Conservation (phyloP, 192 early-diverging fungal species). For the Diversispora epigaea region DNA sequence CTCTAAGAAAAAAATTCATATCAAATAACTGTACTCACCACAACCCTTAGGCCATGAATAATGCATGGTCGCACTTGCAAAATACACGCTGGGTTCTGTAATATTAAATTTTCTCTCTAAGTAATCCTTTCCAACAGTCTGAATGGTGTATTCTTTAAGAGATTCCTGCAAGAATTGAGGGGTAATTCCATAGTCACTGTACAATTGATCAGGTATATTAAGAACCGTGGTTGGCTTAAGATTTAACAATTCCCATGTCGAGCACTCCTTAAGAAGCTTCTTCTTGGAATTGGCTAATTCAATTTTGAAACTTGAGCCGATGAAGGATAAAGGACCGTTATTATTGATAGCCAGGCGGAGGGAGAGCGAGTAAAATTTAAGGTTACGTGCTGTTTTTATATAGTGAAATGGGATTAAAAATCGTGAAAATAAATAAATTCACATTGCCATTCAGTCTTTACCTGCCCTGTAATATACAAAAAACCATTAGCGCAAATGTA, state of each 20-base stretch:
- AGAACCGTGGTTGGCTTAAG: not conserved
- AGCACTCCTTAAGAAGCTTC: not conserved
- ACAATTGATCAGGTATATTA: not conserved
- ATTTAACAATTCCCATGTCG: not conserved
- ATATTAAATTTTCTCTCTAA: not conserved
- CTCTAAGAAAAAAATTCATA: not conserved
- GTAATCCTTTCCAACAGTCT: slow-evolving; percentile 4
- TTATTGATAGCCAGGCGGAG: not conserved
- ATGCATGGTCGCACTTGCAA: slow-evolving; percentile 1
- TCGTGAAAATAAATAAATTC: too few relatives aligned
- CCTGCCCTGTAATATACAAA: not conserved
- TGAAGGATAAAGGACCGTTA: slow-evolving; percentile 3
- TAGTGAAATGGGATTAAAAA: too few relatives aligned
- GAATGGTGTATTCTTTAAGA: not conserved
- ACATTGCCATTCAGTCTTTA: not conserved
- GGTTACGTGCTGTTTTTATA: slow-evolving; percentile 7
- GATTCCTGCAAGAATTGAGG: not conserved
- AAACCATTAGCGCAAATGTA: not conserved
- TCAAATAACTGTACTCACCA: not conserved
- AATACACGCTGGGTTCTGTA: not conserved
- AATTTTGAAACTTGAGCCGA: slow-evolving; percentile 1
- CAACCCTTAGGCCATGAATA: slow-evolving; percentile 13
- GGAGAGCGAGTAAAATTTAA: slow-evolving; percentile 2
- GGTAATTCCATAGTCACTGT: not conserved
- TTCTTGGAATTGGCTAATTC: not conserved